Percentiles rank a stretch among this genome's conserved stretches.
Evolutionary conservation across 371 early-diverging fungal genomes (phyloP).

Genomic region (Rhizopus stolonifer): DNA sequence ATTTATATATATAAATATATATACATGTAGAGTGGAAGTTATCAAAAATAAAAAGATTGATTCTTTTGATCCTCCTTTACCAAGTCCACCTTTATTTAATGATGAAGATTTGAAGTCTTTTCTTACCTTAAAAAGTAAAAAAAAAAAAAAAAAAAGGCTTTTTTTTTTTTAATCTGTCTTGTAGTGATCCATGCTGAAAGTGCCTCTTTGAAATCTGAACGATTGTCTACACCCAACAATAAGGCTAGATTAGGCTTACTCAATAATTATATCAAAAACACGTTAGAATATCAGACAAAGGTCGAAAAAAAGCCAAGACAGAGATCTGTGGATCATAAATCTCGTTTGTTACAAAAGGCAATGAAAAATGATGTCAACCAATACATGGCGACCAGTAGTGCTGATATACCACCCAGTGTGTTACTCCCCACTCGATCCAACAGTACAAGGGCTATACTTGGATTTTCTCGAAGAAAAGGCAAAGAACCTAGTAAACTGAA

Average conservation of each 20-base stretch:
- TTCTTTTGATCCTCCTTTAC: constrained; percentile 64
- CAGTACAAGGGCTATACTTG: not conserved
- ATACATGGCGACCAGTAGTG: not conserved
- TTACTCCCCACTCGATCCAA: not conserved
- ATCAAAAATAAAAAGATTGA: constrained; percentile 60
- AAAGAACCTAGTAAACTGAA: not conserved
- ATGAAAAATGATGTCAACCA: not conserved
- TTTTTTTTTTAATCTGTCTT: not conserved
- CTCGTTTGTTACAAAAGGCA: not conserved
- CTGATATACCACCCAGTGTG: not conserved
- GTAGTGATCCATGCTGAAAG: constrained; percentile 76
- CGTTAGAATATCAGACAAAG: not conserved
- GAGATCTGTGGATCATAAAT: not conserved
- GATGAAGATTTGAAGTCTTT: constrained; percentile 49
- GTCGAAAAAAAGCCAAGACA: not conserved
- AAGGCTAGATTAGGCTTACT: constrained; percentile 53
- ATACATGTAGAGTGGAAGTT: constrained; percentile 42
- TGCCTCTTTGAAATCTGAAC: constrained; percentile 73
- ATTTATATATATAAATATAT: not conserved
- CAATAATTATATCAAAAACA: constrained; percentile 35
- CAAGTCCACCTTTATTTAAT: constrained; percentile 59
- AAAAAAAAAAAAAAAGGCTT: not conserved
- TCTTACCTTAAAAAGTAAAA: constrained; percentile 53
- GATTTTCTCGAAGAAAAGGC: not conserved
- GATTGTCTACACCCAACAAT: constrained; percentile 50